These are phyloP conservation scores for Sequoiadendron giganteum DNA, from an alignment of 75 land plant species.

Conservation along the genomic window DNA sequence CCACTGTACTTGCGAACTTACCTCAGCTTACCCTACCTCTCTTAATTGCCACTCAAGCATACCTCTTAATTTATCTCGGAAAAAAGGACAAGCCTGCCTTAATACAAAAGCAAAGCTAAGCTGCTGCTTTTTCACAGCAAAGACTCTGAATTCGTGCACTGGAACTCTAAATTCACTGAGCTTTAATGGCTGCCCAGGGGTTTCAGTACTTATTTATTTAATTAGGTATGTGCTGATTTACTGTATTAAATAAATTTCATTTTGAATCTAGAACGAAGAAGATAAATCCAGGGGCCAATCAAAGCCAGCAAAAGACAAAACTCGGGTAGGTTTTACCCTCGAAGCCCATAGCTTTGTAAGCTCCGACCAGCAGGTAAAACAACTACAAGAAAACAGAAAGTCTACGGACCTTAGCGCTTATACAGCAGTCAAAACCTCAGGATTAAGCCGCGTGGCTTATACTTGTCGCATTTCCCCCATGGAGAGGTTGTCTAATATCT, in stretches of 20 bases:
- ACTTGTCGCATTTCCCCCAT: no score
- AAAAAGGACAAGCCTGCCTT: background rate
- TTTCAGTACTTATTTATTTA: background rate
- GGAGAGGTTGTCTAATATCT: background rate
- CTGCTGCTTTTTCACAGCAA: background rate
- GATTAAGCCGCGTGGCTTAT: background rate
- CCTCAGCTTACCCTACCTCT: background rate
- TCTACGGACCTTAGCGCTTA: no score
- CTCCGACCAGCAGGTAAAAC: no score
- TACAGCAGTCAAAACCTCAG: background rate
- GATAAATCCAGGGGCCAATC: background rate
- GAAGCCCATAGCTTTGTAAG: no score
- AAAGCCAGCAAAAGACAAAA: background rate
- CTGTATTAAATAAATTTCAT: background rate
- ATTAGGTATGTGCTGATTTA: no score
- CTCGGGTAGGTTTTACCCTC: no score
- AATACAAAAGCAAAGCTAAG: background rate
- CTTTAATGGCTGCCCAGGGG: background rate
- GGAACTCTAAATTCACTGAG: background rate
- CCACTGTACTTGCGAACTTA: background rate
- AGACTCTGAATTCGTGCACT: background rate
- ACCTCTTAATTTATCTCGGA: background rate
- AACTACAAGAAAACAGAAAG: no score
- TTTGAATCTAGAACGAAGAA: background rate
- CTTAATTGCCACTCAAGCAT: background rate